phyloP scores from a whole-genome alignment of 805 yeast genomes.

The Wickerhamiella vanderwaltii region DNA sequence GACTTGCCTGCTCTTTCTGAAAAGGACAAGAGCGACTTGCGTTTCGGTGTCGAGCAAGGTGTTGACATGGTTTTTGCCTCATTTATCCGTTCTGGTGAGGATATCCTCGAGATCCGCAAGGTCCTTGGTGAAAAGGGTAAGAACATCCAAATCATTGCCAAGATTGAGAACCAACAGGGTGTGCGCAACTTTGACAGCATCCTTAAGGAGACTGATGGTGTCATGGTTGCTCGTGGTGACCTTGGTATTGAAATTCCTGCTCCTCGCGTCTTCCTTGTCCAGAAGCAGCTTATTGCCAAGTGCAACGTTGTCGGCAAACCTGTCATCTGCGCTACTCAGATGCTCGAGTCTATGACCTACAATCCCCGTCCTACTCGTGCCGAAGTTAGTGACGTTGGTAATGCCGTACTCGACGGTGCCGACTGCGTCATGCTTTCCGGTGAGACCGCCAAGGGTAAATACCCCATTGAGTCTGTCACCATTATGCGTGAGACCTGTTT shows the following conservation, averaged over 20 bases:
- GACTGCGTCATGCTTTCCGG: conserved; percentile 99
- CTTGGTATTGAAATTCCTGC: conserved; percentile 99
- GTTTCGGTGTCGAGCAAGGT: conserved; percentile 92
- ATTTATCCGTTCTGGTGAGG: conserved; percentile 89
- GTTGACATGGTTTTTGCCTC: conserved; percentile 99
- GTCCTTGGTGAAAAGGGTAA: conserved; percentile 96
- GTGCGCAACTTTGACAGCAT: conserved; percentile 98
- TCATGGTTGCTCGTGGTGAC: conserved; percentile 99
- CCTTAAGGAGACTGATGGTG: conserved; percentile 91
- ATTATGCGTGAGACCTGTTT: conserved; percentile 98
- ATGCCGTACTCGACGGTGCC: conserved; percentile 98
- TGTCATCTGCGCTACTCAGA: conserved; percentile 98
- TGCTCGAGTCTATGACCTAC: conserved; percentile 98
- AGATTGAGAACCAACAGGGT: conserved; percentile 99
- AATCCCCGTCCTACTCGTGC: conserved; percentile 99
- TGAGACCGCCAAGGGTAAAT: conserved; percentile 99
- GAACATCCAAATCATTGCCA: conserved; percentile 89
- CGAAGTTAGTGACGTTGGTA: conserved; percentile 98
- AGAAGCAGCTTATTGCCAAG: conserved; percentile 97
- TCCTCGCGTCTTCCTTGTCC: conserved; percentile 95
- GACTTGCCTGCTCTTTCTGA: conserved; percentile 96
- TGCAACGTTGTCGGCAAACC: conserved; percentile 99
- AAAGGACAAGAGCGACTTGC: conserved; percentile 86
- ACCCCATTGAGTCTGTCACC: conserved; percentile 93
- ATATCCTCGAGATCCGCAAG: conserved; percentile 78